Evolutionary conservation across 2,329 filamentous ascomycete species (phyloP), one percentile per base, ranked within the genome.

Genomic region (Xylaria sp.): DNA sequence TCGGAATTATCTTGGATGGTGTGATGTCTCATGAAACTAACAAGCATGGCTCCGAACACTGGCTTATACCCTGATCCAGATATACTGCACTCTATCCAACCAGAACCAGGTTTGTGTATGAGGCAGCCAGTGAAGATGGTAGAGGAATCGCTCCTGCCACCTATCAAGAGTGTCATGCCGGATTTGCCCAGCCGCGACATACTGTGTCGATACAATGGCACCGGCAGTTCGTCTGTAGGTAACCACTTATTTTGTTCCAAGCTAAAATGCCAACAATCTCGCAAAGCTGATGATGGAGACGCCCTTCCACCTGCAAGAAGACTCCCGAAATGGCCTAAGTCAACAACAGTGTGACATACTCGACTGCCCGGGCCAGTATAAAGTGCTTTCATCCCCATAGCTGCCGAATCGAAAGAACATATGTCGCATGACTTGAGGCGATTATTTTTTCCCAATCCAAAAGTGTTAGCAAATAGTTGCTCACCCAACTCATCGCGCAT

Each of bases 291-390:
- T 13, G 89, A 84, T 4, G 94, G 94, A 8, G 93, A 95, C n/a
- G 87, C 85, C 68, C 94, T 87, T 5, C 95, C 95, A 27, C 95
- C 94, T 35, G 88, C 85, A 55, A 97, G 82, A 12, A 98, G 80
- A 68, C 85, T 86, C 18, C 87, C 87, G 25, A 81, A 79, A 40
- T 84, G 81, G 1, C 85, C 86, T 5, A 97, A 77, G 58, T 88
- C 84, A 23, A 92, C 94, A 23, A 94, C 83, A 0, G 92, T 91
- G 78, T 96, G 93, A 73, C 93, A 96, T 84, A 95, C 91, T 53
- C 91, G 81, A 59, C 78, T 78, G 3, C 79, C 72, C 25, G 86
- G 86, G 0, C 81, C 81, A 72, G 53, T 16, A 40, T n/a, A 37
- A 25, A 50, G 63, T 60, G 62, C 69, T 50, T 73, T 37, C 53